These are phyloP conservation scores for Metrosideros polymorpha DNA, from an alignment of 441 rosid genomes.

Conservation along the genomic window DNA sequence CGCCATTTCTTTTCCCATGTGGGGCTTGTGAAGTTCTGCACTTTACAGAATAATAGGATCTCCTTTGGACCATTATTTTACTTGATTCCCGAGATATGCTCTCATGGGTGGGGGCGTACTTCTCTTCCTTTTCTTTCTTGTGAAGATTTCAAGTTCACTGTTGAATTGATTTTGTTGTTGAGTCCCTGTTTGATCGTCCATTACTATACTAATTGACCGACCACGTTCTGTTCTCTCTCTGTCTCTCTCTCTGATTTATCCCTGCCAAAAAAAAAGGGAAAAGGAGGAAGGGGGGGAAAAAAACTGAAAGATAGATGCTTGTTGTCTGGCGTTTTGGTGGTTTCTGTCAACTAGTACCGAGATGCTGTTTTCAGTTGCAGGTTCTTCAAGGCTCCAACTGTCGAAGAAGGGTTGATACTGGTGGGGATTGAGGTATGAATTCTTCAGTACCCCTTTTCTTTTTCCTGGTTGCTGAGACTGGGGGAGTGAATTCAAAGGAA, in stretches of 20 bases:
- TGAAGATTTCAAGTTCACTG: constrained; percentile 34
- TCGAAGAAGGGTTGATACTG: constrained; percentile 11
- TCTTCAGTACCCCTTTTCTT: constrained; percentile 9
- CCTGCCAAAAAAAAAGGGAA: background rate
- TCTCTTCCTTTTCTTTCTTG: background rate
- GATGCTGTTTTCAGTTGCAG: constrained; percentile 89
- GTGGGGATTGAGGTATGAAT: constrained; percentile 20
- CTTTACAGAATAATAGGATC: constrained; percentile 6
- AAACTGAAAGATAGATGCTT: constrained; percentile 47
- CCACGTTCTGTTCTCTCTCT: constrained; percentile 10
- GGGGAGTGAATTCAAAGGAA: constrained; percentile 13
- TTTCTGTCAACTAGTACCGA: constrained; percentile 57
- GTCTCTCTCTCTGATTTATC: background rate
- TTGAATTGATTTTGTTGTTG: constrained; percentile 31
- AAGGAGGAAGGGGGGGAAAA: background rate
- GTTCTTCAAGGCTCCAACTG: constrained; percentile 49
- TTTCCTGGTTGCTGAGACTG: background rate
- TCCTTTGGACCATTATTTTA: constrained; percentile 10
- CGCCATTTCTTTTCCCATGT: constrained; percentile 1
- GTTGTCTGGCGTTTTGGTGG: constrained; percentile 68
- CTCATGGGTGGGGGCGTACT: constrained; percentile 19
- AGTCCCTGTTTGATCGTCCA: constrained; percentile 35
- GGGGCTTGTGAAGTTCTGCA: constrained; percentile 17
- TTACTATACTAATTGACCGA: constrained; percentile 5
- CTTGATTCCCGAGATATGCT: constrained; percentile 22